Conservation (phyloP, 2,329 filamentous ascomycete genomes). For the Venturia effusa region DNA sequence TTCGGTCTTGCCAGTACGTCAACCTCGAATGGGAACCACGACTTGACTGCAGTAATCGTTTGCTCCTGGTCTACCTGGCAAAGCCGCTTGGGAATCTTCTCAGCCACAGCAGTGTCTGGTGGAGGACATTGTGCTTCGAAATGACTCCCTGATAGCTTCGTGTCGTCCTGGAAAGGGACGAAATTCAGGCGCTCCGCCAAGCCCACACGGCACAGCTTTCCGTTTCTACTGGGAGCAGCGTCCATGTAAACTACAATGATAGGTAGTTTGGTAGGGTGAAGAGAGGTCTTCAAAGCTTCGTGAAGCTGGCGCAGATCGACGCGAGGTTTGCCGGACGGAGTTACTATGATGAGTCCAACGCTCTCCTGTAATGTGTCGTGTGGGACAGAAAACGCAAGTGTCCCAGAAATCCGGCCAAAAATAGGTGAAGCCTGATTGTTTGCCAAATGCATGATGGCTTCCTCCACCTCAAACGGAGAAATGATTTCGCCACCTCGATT, state of each 20-base stretch:
- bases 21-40: not conserved
- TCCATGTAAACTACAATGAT: slow-evolving; percentile 44
- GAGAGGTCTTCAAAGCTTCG: slow-evolving; percentile 33
- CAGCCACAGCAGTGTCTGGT: slow-evolving; percentile 35
- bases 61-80: slow-evolving; percentile 24
- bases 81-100: slow-evolving; percentile 26
- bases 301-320: slow-evolving; percentile 41
- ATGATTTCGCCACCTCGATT: slow-evolving; percentile 50
- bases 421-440: slow-evolving; percentile 32
- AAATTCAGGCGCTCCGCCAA: slow-evolving; percentile 39
- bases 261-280: slow-evolving; percentile 45
- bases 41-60: not conserved
- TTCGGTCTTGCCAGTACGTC: slow-evolving; percentile 5
- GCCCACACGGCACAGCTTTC: slow-evolving; percentile 46
- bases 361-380: slow-evolving; percentile 47
- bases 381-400: slow-evolving; percentile 42
- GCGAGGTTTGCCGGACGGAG: slow-evolving; percentile 31
- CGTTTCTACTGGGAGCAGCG: slow-evolving; percentile 43
- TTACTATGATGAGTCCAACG: slow-evolving; percentile 43
- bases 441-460: slow-evolving; percentile 41
- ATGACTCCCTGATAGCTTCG: slow-evolving; percentile 35
- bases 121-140: slow-evolving; percentile 40
- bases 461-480: slow-evolving; percentile 48
- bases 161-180: slow-evolving; percentile 34
- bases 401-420: slow-evolving; percentile 36